These are phyloP conservation scores for Knufia fluminis DNA, from an alignment of 2,329 filamentous ascomycete species.

Conservation along the genomic window DNA sequence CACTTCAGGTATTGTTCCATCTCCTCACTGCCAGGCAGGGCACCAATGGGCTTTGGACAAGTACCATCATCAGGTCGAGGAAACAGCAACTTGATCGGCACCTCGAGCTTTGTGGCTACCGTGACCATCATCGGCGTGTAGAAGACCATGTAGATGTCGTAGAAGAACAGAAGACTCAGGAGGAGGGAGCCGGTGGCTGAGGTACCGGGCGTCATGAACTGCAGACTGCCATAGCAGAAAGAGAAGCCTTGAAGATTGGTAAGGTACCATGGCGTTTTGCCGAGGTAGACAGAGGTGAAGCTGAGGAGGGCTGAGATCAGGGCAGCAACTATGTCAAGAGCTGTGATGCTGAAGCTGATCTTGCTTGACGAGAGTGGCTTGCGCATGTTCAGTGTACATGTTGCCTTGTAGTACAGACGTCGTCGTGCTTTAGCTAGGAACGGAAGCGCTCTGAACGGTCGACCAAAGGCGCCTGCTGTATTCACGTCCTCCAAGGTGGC, in stretches of 20 bases:
- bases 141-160: slow-evolving; percentile 70
- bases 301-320: slow-evolving; percentile 46
- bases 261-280: slow-evolving; percentile 54
- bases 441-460: neutral
- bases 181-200: slow-evolving; percentile 74
- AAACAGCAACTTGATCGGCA: slow-evolving; percentile 86
- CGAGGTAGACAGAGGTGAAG: slow-evolving; percentile 55
- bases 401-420: slow-evolving; percentile 30
- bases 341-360: slow-evolving; percentile 24
- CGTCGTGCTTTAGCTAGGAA: slow-evolving; percentile 30
- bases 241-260: slow-evolving; percentile 82
- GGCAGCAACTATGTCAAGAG: slow-evolving; percentile 46
- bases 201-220: slow-evolving; percentile 79
- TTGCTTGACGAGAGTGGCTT: neutral
- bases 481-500: neutral
- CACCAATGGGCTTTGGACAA: slow-evolving; percentile 34
- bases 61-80: slow-evolving; percentile 44
- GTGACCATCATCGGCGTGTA: slow-evolving; percentile 47
- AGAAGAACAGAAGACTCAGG: slow-evolving; percentile 73
- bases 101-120: slow-evolving; percentile 77
- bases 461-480: neutral
- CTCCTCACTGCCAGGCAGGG: slow-evolving; percentile 26
- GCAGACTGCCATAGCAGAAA: slow-evolving; percentile 73
- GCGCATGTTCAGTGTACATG: slow-evolving; percentile 30
- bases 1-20: slow-evolving; percentile 22